These are phyloP conservation scores for Paradendryphiella salina DNA, from an alignment of 2,329 filamentous ascomycete genomes.

Conservation along the genomic window DNA sequence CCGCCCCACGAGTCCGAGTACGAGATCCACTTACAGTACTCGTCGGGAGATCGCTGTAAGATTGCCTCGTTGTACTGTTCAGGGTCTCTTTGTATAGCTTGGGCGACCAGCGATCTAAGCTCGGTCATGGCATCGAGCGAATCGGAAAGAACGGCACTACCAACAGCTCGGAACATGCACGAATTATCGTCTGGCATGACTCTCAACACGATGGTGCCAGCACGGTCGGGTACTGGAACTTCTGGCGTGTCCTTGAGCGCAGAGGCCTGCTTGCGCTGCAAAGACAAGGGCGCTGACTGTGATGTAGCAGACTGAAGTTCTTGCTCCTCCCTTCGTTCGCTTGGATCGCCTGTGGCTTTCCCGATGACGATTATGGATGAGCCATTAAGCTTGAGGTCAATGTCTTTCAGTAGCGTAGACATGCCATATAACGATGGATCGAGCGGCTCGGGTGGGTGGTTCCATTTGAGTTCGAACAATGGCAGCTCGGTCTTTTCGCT, in stretches of 20 bases:
- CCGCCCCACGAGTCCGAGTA: slow-evolving; percentile 85
- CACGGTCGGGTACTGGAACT: slow-evolving; percentile 59
- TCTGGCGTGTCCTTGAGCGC: slow-evolving; percentile 64
- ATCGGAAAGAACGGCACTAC: slow-evolving; percentile 70
- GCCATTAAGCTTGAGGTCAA: slow-evolving; percentile 66
- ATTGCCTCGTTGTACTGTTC: slow-evolving; percentile 75
- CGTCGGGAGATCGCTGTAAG: slow-evolving; percentile 68
- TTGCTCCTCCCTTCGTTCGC: slow-evolving; percentile 23
- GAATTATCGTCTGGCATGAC: slow-evolving; percentile 98
- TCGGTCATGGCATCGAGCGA: slow-evolving; percentile 69
- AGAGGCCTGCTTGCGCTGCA: slow-evolving; percentile 51
- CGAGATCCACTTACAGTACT: slow-evolving; percentile 82
- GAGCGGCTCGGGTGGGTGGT: slow-evolving; percentile 76
- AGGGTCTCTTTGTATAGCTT: slow-evolving; percentile 73
- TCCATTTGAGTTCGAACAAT: slow-evolving; percentile 77
- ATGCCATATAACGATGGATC: slow-evolving; percentile 59
- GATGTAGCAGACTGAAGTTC: slow-evolving; percentile 18
- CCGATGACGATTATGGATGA: slow-evolving; percentile 68
- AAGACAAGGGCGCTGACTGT: slow-evolving; percentile 43
- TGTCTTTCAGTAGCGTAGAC: slow-evolving; percentile 56
- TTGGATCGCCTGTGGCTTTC: slow-evolving; percentile 47
- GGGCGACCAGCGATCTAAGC: slow-evolving; percentile 75
- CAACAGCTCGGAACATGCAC: slow-evolving; percentile 89
- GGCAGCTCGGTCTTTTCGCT: slow-evolving; percentile 65
- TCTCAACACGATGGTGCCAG: slow-evolving; percentile 69